Evolutionary conservation across 1,139 yeast species (phyloP).

Genomic region (Tardiomyces digboiensis): DNA sequence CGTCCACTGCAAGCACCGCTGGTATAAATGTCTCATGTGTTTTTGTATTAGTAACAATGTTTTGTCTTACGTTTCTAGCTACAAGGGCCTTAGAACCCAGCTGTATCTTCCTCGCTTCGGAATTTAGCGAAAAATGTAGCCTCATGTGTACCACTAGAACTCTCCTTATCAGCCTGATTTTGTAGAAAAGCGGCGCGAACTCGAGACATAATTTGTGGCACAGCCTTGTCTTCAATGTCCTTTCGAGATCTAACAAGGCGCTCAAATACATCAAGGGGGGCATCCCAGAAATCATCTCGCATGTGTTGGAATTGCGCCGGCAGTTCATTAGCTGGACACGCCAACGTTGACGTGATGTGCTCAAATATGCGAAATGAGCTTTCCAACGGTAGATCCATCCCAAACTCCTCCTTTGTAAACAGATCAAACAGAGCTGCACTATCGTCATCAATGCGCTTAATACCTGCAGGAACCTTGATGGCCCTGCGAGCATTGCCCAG

Average conservation of each 20-base stretch:
- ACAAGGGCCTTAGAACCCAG: neutral
- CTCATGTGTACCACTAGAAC: constrained; percentile 5
- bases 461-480: constrained; percentile 43
- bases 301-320: constrained; percentile 54
- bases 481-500: constrained; percentile 30
- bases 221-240: constrained; percentile 26
- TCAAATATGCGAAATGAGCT: constrained; percentile 58
- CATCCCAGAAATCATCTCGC: constrained; percentile 56
- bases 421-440: constrained; percentile 54
- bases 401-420: constrained; percentile 41
- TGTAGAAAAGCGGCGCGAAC: constrained; percentile 25
- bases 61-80: neutral
- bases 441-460: constrained; percentile 56
- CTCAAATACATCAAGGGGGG: constrained; percentile 32
- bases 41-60: neutral
- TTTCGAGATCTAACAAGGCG: constrained; percentile 27
- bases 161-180: constrained; percentile 10
- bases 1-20: too few relatives aligned
- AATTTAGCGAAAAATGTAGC: constrained; percentile 14
- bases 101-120: constrained; percentile 3
- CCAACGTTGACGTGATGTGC: constrained; percentile 58
- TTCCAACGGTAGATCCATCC: constrained; percentile 31
- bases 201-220: constrained; percentile 23
- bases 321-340: constrained; percentile 40
- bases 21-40: too few relatives aligned